Percentiles rank a stretch among this genome's conserved stretches.
phyloP scores from a whole-genome alignment of 352 stramenopile species.

The Pythium sukuiense region DNA sequence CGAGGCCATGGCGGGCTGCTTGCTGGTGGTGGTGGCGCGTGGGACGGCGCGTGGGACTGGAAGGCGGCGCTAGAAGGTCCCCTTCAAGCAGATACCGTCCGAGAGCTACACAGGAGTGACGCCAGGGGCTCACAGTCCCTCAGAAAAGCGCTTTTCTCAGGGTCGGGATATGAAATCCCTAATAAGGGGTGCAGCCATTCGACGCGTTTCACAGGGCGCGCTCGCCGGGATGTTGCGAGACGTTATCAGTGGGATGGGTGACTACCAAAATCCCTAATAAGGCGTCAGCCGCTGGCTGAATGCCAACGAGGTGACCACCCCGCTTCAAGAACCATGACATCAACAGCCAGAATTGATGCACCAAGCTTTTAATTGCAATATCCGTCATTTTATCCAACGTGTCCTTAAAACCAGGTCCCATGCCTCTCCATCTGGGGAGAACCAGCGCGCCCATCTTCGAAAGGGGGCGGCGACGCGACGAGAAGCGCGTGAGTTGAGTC shows the following conservation, averaged over 20 bases:
- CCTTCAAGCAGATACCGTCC: constrained; percentile 3
- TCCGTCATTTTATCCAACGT: not conserved
- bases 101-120: not conserved
- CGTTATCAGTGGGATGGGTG: constrained; percentile 6
- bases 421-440: constrained; percentile 1
- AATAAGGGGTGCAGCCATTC: not conserved
- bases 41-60: too few species aligned
- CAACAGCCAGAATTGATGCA: too few species aligned
- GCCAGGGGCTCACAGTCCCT: not conserved
- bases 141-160: constrained; percentile 12
- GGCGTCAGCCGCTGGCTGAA: not conserved
- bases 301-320: not conserved
- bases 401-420: not conserved
- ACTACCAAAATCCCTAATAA: constrained; percentile 2
- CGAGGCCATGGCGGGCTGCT: constrained; percentile 47
- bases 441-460: constrained; percentile 3
- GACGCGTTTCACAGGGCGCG: not conserved
- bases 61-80: not conserved
- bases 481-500: not conserved
- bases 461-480: constrained; percentile 6
- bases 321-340: not conserved
- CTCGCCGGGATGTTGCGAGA: not conserved
- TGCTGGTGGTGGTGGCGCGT: not conserved
- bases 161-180: not conserved
- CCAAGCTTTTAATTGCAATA: not conserved